Conservation (phyloP, 225 moss, liverwort and hornwort species). For the Bryoerythrophyllum caledonicum region DNA sequence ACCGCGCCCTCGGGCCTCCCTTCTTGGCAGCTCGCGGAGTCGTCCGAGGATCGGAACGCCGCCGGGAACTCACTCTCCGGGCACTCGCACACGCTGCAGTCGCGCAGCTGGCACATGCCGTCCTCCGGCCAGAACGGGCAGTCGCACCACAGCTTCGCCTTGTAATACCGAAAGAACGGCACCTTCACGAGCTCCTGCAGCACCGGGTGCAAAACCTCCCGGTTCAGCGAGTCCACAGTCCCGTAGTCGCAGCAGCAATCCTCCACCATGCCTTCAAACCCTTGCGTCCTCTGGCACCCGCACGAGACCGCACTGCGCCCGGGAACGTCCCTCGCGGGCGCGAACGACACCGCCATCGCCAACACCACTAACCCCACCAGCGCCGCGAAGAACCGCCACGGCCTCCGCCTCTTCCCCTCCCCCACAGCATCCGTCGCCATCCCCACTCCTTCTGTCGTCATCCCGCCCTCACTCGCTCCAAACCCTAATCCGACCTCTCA, state of each 20-base stretch:
- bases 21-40: slow-evolving; percentile 73
- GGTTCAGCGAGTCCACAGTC: slow-evolving; percentile 79
- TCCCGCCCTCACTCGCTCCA: not conserved
- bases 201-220: slow-evolving; percentile 61
- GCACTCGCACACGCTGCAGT: slow-evolving; percentile 97
- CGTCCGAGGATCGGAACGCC: slow-evolving; percentile 59
- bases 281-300: slow-evolving; percentile 49
- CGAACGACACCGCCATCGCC: slow-evolving; percentile 25
- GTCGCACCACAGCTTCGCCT: slow-evolving; percentile 94
- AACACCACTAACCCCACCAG: slow-evolving; percentile 19
- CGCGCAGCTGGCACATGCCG: slow-evolving; percentile 92
- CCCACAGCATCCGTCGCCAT: not conserved
- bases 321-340: not conserved
- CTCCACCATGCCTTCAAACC: slow-evolving; percentile 82
- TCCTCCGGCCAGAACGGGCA: slow-evolving; percentile 97
- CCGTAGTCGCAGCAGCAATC: slow-evolving; percentile 96
- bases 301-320: slow-evolving; percentile 40
- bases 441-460: slow-evolving; percentile 13
- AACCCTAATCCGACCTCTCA: slow-evolving; percentile 10
- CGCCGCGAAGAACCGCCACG: not conserved
- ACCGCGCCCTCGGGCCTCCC: slow-evolving; percentile 72
- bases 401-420: slow-evolving; percentile 12
- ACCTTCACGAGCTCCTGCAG: slow-evolving; percentile 66
- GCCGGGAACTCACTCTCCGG: slow-evolving; percentile 89
- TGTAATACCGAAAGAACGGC: slow-evolving; percentile 92